phyloP scores from a whole-genome alignment of 2,329 filamentous ascomycete species.

The Dactylellina leptospora region DNA sequence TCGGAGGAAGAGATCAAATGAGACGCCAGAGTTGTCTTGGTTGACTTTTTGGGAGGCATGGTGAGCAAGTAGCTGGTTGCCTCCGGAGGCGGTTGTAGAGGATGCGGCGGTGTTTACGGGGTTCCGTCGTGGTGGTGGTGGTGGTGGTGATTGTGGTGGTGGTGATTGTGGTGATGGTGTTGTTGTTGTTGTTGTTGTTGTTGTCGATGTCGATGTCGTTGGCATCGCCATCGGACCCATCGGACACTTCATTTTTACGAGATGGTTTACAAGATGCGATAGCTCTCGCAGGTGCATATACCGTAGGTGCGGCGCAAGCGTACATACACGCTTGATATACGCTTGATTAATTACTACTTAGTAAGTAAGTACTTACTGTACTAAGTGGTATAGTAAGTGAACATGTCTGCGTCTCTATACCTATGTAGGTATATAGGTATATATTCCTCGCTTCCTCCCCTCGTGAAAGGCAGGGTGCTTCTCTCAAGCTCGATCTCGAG shows the following conservation, averaged over 20 bases:
- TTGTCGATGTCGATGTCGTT: constrained; percentile 5
- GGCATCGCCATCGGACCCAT: background rate
- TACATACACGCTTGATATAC: too few relatives aligned
- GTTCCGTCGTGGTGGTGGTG: constrained; percentile 1
- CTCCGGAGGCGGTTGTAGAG: background rate
- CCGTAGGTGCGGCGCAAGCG: too few relatives aligned
- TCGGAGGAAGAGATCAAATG: constrained; percentile 24
- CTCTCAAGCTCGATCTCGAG: too few relatives aligned
- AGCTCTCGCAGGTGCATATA: too few relatives aligned
- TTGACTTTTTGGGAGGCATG: constrained; percentile 36
- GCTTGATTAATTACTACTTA: too few relatives aligned
- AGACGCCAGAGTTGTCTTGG: constrained; percentile 14
- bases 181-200: constrained; percentile 6
- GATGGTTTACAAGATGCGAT: too few relatives aligned
- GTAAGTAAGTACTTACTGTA: too few relatives aligned
- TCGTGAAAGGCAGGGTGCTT: background rate
- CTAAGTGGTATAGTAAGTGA: background rate
- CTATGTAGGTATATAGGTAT: background rate
- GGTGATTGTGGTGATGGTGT: background rate
- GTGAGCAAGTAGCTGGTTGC: background rate
- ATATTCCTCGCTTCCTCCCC: background rate
- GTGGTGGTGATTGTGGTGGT: too few relatives aligned
- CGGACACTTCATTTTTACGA: too few relatives aligned
- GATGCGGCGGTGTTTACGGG: background rate
- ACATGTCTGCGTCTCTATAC: background rate